phyloP scores from a whole-genome alignment of 345 rosid genomes.

The Salix arbutifolia region DNA sequence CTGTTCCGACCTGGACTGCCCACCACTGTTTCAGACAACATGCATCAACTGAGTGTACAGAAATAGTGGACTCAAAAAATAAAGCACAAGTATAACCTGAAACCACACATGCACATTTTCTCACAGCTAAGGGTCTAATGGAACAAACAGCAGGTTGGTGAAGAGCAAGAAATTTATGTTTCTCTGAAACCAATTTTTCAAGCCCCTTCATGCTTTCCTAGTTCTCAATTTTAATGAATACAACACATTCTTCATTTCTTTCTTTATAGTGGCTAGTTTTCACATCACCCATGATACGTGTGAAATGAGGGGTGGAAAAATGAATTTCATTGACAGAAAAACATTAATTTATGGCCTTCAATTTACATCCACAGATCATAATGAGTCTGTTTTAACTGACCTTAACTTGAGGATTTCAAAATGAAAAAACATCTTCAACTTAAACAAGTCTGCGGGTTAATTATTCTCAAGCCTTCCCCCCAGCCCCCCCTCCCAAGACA shows the following conservation, averaged over 20 bases:
- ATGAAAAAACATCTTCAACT: neutral
- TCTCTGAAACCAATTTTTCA: neutral
- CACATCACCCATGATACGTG: neutral
- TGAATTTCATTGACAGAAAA: neutral
- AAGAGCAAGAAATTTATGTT: neutral
- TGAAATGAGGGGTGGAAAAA: neutral
- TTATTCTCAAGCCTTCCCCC: neutral
- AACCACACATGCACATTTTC: neutral
- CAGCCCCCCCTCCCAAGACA: neutral
- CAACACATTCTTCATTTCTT: neutral
- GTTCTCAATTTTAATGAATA: neutral
- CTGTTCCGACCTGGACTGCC: slow-evolving; percentile 25
- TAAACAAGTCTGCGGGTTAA: neutral
- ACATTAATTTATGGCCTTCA: neutral
- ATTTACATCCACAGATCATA: neutral
- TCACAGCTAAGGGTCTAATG: neutral
- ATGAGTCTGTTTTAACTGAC: neutral
- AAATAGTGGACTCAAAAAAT: neutral
- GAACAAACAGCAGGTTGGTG: neutral
- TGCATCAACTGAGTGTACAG: neutral
- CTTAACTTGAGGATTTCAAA: neutral
- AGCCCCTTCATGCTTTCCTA: neutral
- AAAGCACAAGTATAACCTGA: neutral
- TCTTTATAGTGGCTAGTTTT: neutral
- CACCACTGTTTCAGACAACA: slow-evolving; percentile 16